Base-by-base conservation (phyloP, 1,284 basidiomycete genomes). In the Malassezia obtusa region DNA sequence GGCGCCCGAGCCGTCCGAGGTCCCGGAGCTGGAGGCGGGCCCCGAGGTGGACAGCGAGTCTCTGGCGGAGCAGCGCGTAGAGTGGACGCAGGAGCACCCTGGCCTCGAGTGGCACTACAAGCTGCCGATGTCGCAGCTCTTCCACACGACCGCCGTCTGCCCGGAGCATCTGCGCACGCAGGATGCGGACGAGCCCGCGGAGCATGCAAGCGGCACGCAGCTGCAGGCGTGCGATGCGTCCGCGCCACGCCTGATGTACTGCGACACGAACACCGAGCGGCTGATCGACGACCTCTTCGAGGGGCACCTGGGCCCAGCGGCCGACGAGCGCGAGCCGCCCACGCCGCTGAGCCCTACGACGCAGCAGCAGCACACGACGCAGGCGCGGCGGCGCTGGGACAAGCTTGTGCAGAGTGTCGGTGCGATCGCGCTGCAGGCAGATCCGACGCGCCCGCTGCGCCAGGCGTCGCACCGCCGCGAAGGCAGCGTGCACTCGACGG, bases 41-140 rank as follows among this genome's bases (percentile, higher is more conserved):
- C 4, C 14, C 5, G 8, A 24, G 17, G 17, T 3, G 2, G 30
- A 8, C 1, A 11, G 28, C 40, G 22, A 4, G 40, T 11, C 11
- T 31, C 30, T 21, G 30, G 21, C 12, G 4, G 19, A 9, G 25
- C 21, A 21, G 17, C 33, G 38, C 22, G 14, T 15, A 11, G 38
- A 22, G 15, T 2, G 10, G 24, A 26, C 14, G 19, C 4, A 3
- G 10, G 30, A 30, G 28, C 14, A 12, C 19, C 38, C 17, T 8
- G 49, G 53, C 25, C 37, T 56, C 33, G 46, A 48, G 22, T 53
- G 56, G 43, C 51, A 53, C 52, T 53, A n/a, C 47, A 52, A 40
- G 36, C 36, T 57, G 33, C 50, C 50, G n/a, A 25, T 52, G 7
- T 49, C 55, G 15, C 17, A 35, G 7, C 17, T 49, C 19, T 49